A percentile compares a stretch with the other conserved stretches of the same genome.
Evolutionary conservation across 2,329 filamentous ascomycete species (phyloP).

Genomic region (Lecanicillium sp.): DNA sequence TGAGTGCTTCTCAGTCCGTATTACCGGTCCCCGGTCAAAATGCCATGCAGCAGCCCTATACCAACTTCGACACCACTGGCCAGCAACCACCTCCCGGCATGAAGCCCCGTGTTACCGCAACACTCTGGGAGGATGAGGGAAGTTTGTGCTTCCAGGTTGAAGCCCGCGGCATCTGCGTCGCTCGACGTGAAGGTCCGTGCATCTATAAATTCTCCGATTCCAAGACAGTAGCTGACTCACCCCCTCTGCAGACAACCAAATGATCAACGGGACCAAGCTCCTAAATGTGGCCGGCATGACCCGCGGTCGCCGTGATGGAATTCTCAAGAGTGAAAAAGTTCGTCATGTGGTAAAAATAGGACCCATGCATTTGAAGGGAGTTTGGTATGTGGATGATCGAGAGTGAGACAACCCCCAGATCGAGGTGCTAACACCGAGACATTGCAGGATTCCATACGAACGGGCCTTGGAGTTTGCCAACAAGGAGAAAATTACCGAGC

Average conservation of each 20-base stretch:
- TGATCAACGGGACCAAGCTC: slow-evolving; percentile 98
- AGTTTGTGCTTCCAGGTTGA: slow-evolving; percentile 97
- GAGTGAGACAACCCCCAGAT: slow-evolving; percentile 11
- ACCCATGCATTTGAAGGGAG: slow-evolving; percentile 96
- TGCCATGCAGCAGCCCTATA: slow-evolving; percentile 47
- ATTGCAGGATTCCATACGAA: slow-evolving; percentile 85
- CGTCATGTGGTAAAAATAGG: slow-evolving; percentile 98
- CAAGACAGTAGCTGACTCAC: slow-evolving; percentile 1
- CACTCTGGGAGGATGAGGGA: slow-evolving; percentile 96
- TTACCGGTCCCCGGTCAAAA: slow-evolving; percentile 57
- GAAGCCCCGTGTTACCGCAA: slow-evolving; percentile 94
- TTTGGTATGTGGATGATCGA: slow-evolving; percentile 60
- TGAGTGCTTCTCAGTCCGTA: slow-evolving; percentile 54
- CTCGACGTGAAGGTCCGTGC: slow-evolving; percentile 73
- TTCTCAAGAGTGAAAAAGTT: slow-evolving; percentile 94
- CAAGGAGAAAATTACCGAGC: slow-evolving; percentile 97
- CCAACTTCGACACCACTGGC: slow-evolving; percentile 71
- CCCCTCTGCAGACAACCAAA: slow-evolving; percentile 70
- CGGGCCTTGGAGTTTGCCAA: slow-evolving; percentile 97
- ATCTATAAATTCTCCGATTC: neutral
- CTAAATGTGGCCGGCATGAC: slow-evolving; percentile 98
- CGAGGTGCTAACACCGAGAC: slow-evolving; percentile 15
- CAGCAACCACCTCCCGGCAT: slow-evolving; percentile 88
- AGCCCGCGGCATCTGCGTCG: slow-evolving; percentile 91
- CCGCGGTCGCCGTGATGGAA: slow-evolving; percentile 85